Evolutionary conservation across 2,329 filamentous ascomycete genomes (phyloP), one percentile per base, ranked within the genome.

Genomic region (Talaromyces sp.): DNA sequence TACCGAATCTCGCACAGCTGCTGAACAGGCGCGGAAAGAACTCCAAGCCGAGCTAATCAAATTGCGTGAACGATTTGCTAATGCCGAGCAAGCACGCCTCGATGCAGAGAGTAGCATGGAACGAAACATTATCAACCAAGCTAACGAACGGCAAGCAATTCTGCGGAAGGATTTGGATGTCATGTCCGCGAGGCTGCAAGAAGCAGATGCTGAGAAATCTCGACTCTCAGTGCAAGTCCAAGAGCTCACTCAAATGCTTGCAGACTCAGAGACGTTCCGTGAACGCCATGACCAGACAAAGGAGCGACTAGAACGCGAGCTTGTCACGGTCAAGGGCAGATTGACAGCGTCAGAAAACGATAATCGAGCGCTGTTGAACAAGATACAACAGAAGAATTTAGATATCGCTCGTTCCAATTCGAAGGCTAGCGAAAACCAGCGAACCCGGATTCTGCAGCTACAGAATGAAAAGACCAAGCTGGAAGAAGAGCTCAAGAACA

Each of bases 351-450:
- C 93, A 0, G 93, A 99, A 73, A 97, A 98, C 68, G 93, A 98
- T 76, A 98, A 98, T 69, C 88, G 91, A 56, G 89, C 92, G 5
- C 80, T 99, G n/a, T 83, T 98, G 65, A 98, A 97, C 78, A 98
- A 98, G 76, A 83, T 99, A 19, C 93, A 98, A 70, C 93, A 98
- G 70, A 98, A 98, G 80, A 95, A 96, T 31, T 83, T 99, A 7
- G 93, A 99, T 71, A 96, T 99, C 73, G 93, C 93, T 46, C 86
- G 95, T 52, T 95, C 93, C 0, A 91, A 86, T 62, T 96, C 93
- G 5, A 88, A 89, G 62, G 93, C 90, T 31, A 92, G 85, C 63
- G 93, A 98, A 67, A 90, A 87, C 32, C 90, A 92, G 53, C 87
- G 93, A 41, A 83, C 87, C 2, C 89, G 95, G 66, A 81, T 97